Evolutionary conservation across 768 basidiomycete species (phyloP).

Genomic region (Paxillus ammoniavirescens): DNA sequence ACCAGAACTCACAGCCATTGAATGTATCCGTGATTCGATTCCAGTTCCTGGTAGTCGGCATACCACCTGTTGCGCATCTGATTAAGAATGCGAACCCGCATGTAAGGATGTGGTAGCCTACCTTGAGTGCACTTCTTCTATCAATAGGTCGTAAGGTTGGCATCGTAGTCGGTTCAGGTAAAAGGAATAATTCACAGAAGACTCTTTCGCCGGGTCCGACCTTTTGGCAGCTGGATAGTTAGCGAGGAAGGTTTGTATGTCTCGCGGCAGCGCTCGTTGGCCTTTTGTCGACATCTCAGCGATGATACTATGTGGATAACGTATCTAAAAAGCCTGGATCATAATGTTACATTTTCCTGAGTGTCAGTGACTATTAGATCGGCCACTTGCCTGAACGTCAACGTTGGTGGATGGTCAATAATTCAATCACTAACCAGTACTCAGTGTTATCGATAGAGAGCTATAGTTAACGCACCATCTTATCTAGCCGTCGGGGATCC

Average conservation of each 20-base stretch:
- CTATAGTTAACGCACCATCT: background rate
- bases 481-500: slow-evolving; percentile 5
- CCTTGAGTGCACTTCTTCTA: slow-evolving; percentile 64
- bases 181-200: slow-evolving; percentile 53
- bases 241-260: slow-evolving; percentile 25
- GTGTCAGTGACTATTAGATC: background rate
- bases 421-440: no score
- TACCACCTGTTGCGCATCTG: slow-evolving; percentile 50
- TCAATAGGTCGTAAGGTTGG: slow-evolving; percentile 56
- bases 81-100: background rate
- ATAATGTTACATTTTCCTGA: background rate
- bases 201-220: slow-evolving; percentile 7
- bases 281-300: slow-evolving; percentile 14
- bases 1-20: slow-evolving; percentile 67
- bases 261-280: slow-evolving; percentile 12
- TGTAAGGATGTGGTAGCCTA: slow-evolving; percentile 26
- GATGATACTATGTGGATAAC: background rate
- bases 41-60: slow-evolving; percentile 59
- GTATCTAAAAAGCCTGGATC: slow-evolving; percentile 8
- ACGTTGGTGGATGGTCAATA: background rate
- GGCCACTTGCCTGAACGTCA: slow-evolving; percentile 3
- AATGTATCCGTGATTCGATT: slow-evolving; percentile 69
- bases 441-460: no score
- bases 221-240: slow-evolving; percentile 18
- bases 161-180: slow-evolving; percentile 58